Conservation (phyloP, 306 rosid species). For the Mimosa pudica region DNA sequence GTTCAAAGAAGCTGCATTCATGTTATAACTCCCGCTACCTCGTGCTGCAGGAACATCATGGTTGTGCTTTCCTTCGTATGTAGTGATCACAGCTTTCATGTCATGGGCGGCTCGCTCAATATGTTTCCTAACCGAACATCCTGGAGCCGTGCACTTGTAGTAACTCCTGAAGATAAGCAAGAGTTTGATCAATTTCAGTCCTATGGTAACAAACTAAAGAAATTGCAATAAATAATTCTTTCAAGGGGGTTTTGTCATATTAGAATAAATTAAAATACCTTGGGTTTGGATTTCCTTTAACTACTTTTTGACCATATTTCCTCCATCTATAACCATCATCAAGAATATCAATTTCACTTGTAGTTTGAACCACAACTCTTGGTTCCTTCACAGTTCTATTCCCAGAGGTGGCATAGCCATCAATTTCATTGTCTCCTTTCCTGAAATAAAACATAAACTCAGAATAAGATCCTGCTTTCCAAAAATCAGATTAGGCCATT, state of each 20-base stretch:
- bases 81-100: constrained; percentile 83
- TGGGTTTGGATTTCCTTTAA: constrained; percentile 96
- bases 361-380: constrained; percentile 96
- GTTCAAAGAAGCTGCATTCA: constrained; percentile 38
- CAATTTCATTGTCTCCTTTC: constrained; percentile 74
- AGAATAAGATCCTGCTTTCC: constrained; percentile 7
- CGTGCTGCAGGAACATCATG: constrained; percentile 96
- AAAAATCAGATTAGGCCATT: constrained; percentile 12
- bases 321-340: constrained; percentile 99
- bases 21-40: constrained; percentile 53
- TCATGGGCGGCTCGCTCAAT: constrained; percentile 91
- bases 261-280: constrained; percentile 49
- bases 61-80: constrained; percentile 94
- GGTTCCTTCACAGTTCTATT: constrained; percentile 88
- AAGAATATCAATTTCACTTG: constrained; percentile 90
- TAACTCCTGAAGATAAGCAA: constrained; percentile 67
- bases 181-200: constrained; percentile 20
- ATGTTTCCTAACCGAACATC: constrained; percentile 90
- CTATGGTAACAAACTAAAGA: constrained; percentile 9
- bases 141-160: constrained; percentile 82
- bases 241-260: neutral
- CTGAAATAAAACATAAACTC: constrained; percentile 44
- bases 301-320: constrained; percentile 97
- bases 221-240: neutral
- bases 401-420: constrained; percentile 52